Conservation (phyloP, 164 flowering plant genomes). For the Piper longum region DNA sequence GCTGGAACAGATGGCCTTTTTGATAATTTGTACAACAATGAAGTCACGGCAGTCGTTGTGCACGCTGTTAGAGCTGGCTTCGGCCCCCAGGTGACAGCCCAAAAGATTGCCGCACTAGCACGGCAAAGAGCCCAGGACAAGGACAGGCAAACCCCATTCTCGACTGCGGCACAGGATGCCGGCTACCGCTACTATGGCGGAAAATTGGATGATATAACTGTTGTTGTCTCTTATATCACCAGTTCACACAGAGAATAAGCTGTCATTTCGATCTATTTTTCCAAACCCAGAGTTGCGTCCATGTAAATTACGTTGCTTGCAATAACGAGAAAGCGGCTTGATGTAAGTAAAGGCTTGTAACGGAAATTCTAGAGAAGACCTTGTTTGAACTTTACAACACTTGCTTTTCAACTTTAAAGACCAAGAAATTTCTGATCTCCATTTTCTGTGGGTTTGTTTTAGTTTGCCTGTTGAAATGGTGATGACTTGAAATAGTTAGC, state of each 20-base stretch:
- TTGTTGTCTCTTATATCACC: constrained; percentile 67
- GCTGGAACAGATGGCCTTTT: constrained; percentile 92
- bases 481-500: no score
- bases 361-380: no score
- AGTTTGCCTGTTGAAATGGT: no score
- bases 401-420: no score
- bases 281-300: no score
- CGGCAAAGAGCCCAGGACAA: constrained; percentile 80
- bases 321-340: no score
- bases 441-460: no score
- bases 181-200: constrained; percentile 90
- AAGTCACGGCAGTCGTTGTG: constrained; percentile 78
- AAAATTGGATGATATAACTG: constrained; percentile 88
- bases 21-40: constrained; percentile 82
- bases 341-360: no score
- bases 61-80: constrained; percentile 76
- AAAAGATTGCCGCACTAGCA: constrained; percentile 89
- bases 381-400: no score
- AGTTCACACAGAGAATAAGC: constrained; percentile 6
- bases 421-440: no score
- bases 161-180: constrained; percentile 92
- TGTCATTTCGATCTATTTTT: no score
- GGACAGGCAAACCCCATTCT: constrained; percentile 81
- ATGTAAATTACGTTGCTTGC: no score
- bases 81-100: constrained; percentile 85